Percentiles rank a stretch among this genome's conserved stretches.
Evolutionary conservation across 75 land plant genomes (phyloP).

Genomic region (Azolla pinnata): DNA sequence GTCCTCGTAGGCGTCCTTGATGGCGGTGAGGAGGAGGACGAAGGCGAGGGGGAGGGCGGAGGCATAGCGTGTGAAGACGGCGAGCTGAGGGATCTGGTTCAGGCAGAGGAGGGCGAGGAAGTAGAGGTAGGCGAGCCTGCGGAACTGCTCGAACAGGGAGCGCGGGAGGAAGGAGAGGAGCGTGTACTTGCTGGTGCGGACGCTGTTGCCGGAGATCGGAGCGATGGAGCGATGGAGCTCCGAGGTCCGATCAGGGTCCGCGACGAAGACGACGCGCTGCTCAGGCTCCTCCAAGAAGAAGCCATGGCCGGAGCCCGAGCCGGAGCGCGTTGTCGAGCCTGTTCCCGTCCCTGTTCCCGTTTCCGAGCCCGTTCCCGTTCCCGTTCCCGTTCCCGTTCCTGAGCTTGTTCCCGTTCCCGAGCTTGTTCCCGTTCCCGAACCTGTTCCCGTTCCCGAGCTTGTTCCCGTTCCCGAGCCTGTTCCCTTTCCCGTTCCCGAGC

Average conservation of each 20-base stretch:
- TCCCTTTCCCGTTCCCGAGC: too few species aligned
- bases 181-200: slow-evolving; percentile 74
- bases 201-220: slow-evolving; percentile 74
- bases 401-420: too few species aligned
- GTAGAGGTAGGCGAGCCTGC: slow-evolving; percentile 75
- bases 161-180: slow-evolving; percentile 64
- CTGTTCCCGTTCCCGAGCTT: too few species aligned
- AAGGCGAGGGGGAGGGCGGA: slow-evolving; percentile 74
- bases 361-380: too few species aligned
- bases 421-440: too few species aligned
- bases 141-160: slow-evolving; percentile 79
- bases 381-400: too few species aligned
- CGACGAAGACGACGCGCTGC: slow-evolving; percentile 50
- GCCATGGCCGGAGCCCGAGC: background rate
- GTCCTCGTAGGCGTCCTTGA: slow-evolving; percentile 87
- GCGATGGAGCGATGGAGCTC: slow-evolving; percentile 60
- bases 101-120: slow-evolving; percentile 63
- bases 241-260: slow-evolving; percentile 58
- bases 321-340: background rate
- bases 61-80: slow-evolving; percentile 76
- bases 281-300: slow-evolving; percentile 6
- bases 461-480: too few species aligned
- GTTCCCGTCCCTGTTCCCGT: background rate
- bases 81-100: slow-evolving; percentile 83
- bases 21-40: slow-evolving; percentile 70